Percentiles rank a stretch among this genome's conserved stretches.
Evolutionary conservation across 2,329 filamentous ascomycete genomes (phyloP).

Genomic region (Fusarium bulbicola): DNA sequence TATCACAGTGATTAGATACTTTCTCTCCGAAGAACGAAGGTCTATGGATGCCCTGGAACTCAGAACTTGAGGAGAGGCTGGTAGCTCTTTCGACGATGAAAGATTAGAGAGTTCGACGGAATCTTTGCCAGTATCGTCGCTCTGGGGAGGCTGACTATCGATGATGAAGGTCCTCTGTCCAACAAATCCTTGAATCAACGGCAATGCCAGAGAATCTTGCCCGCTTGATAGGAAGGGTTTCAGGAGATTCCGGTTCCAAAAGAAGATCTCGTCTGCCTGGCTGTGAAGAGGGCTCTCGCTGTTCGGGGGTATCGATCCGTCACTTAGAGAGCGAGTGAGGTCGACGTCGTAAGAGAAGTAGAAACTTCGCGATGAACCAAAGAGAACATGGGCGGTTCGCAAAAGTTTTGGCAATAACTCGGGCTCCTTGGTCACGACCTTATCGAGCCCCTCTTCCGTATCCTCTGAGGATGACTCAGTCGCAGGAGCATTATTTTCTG

Average conservation of each 20-base stretch:
- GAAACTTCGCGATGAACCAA: slow-evolving; percentile 84
- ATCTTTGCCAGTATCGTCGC: slow-evolving; percentile 56
- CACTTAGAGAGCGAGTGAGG: slow-evolving; percentile 74
- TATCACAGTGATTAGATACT: slow-evolving; percentile 85
- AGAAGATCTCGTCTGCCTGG: slow-evolving; percentile 80
- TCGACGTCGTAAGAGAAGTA: slow-evolving; percentile 97
- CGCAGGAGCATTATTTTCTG: slow-evolving; percentile 19
- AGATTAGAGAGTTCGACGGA: slow-evolving; percentile 58
- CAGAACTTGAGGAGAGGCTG: slow-evolving; percentile 40
- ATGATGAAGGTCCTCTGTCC: slow-evolving; percentile 85
- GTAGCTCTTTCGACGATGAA: slow-evolving; percentile 41
- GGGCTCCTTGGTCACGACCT: slow-evolving; percentile 43
- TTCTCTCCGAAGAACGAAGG: slow-evolving; percentile 59
- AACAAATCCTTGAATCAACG: slow-evolving; percentile 93
- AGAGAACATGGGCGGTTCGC: slow-evolving; percentile 83
- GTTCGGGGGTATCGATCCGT: slow-evolving; percentile 33
- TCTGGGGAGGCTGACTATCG: slow-evolving; percentile 67
- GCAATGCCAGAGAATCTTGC: slow-evolving; percentile 76
- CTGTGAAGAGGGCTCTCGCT: slow-evolving; percentile 68
- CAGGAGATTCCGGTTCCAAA: slow-evolving; percentile 87
- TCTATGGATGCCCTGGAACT: slow-evolving; percentile 48
- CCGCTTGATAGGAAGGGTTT: slow-evolving; percentile 78
- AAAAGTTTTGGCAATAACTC: slow-evolving; percentile 83
- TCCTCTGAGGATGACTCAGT: slow-evolving; percentile 33
- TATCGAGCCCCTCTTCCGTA: slow-evolving; percentile 49